These are phyloP conservation scores for Curvularia spicifera DNA, from an alignment of 2,329 filamentous ascomycete genomes.

Conservation along the genomic window DNA sequence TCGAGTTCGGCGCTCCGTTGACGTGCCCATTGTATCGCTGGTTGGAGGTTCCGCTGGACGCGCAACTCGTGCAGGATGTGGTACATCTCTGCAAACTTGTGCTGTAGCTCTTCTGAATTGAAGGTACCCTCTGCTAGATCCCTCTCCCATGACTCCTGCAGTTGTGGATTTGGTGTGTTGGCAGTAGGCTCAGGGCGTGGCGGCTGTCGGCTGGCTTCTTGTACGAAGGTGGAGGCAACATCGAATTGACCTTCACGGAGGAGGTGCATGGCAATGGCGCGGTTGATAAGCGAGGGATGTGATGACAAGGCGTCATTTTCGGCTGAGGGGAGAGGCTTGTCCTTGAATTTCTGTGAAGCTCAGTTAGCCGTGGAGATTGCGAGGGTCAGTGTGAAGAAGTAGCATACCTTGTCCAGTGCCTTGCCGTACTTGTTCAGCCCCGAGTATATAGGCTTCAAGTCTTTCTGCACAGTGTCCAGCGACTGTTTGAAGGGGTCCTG, in stretches of 20 bases:
- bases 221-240: conserved; percentile 83
- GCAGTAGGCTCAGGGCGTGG: conserved; percentile 48
- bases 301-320: conserved; percentile 81
- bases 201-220: conserved; percentile 66
- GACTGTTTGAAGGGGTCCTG: conserved; percentile 84
- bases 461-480: conserved; percentile 79
- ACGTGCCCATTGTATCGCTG: conserved; percentile 87
- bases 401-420: conserved; percentile 75
- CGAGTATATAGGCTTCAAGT: conserved; percentile 82
- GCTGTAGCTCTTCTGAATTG: conserved; percentile 72
- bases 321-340: conserved; percentile 72
- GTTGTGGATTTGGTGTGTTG: conserved; percentile 45
- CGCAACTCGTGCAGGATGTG: conserved; percentile 81
- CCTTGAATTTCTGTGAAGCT: conserved; percentile 61
- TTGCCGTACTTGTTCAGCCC: conserved; percentile 85
- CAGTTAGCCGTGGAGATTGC: conserved; percentile 16
- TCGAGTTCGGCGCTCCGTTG: conserved; percentile 74
- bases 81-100: conserved; percentile 89
- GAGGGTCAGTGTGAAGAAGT: background rate
- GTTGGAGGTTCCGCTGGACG: conserved; percentile 71
- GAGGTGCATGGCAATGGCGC: conserved; percentile 95
- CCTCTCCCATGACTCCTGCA: conserved; percentile 47
- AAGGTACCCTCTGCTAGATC: conserved; percentile 63
- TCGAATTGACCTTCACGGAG: conserved; percentile 92
- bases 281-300: conserved; percentile 80